Percentiles rank a stretch among this genome's conserved stretches.
Conservation (phyloP, 1,284 basidiomycete genomes). For the Boletellus dicymbophilus region DNA sequence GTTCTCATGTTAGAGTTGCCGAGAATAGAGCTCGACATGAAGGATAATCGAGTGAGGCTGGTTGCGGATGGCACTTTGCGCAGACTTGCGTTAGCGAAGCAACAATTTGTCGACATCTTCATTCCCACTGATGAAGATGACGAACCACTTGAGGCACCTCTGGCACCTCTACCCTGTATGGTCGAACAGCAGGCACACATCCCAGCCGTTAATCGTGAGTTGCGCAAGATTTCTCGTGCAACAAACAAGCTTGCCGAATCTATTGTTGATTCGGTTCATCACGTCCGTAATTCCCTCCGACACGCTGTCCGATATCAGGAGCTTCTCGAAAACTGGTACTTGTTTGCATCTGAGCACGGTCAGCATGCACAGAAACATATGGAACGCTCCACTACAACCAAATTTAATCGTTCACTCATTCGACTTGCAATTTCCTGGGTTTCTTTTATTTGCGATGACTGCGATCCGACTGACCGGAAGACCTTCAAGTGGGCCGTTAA, state of each 20-base stretch:
- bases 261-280: conserved; percentile 88
- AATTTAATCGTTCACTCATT: conserved; percentile 84
- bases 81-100: conserved; percentile 78
- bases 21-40: conserved; percentile 75
- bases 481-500: conserved; percentile 99
- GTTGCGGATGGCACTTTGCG: conserved; percentile 87
- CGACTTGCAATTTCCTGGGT: conserved; percentile 96
- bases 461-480: conserved; percentile 93
- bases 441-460: conserved; percentile 97
- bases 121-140: conserved; percentile 61
- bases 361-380: conserved; percentile 87
- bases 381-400: conserved; percentile 70
- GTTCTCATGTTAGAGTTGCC: conserved; percentile 76
- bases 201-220: conserved; percentile 85
- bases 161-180: conserved; percentile 59
- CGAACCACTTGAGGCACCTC: conserved; percentile 44
- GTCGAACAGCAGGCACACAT: conserved; percentile 92
- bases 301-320: conserved; percentile 77
- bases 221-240: conserved; percentile 89
- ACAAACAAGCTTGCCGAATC: conserved; percentile 91
- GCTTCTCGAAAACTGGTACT: conserved; percentile 93
- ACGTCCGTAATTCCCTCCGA: conserved; percentile 72
- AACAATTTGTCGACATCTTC: conserved; percentile 74
- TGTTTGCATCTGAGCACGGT: conserved; percentile 95
- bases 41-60: conserved; percentile 82